phyloP scores from a whole-genome alignment of 768 basidiomycete genomes.

The Suillus occidentalis region DNA sequence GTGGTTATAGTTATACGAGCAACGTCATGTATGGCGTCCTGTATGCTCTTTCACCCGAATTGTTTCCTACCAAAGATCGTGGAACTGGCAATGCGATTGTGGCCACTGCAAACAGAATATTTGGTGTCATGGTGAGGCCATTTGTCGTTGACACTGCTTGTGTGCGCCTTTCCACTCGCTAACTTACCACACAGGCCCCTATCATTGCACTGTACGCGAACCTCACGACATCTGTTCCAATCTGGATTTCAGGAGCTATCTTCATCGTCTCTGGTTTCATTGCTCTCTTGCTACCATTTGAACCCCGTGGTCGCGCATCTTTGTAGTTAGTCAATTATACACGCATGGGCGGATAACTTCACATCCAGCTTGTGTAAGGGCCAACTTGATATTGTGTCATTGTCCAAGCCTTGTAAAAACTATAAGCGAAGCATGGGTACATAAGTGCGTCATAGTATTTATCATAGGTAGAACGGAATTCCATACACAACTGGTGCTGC shows the following conservation, averaged over 20 bases:
- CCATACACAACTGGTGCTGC: slow-evolving; percentile 96
- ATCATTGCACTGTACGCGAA: slow-evolving; percentile 52
- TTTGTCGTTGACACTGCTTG: slow-evolving; percentile 6
- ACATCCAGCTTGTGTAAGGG: neutral
- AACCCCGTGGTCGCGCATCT: slow-evolving; percentile 56
- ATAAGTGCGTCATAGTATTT: neutral
- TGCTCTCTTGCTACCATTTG: slow-evolving; percentile 53
- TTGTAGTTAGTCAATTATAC: slow-evolving; percentile 27
- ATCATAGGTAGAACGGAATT: slow-evolving; percentile 82
- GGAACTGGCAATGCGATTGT: slow-evolving; percentile 59
- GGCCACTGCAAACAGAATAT: slow-evolving; percentile 52
- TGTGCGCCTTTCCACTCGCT: neutral
- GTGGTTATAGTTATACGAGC: slow-evolving; percentile 54
- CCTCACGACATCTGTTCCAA: slow-evolving; percentile 49
- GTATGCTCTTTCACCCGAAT: slow-evolving; percentile 45
- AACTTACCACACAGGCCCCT: slow-evolving; percentile 36
- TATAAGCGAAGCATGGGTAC: neutral
- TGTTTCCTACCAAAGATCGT: slow-evolving; percentile 54
- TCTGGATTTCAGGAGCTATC: slow-evolving; percentile 53
- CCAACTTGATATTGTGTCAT: neutral
- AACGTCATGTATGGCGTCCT: slow-evolving; percentile 58
- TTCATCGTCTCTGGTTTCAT: slow-evolving; percentile 52
- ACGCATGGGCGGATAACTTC: neutral
- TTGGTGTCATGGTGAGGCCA: slow-evolving; percentile 55
- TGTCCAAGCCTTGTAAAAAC: neutral